Base-by-base conservation (phyloP, 2,329 filamentous ascomycete genomes). In the Penicillium sp. region DNA sequence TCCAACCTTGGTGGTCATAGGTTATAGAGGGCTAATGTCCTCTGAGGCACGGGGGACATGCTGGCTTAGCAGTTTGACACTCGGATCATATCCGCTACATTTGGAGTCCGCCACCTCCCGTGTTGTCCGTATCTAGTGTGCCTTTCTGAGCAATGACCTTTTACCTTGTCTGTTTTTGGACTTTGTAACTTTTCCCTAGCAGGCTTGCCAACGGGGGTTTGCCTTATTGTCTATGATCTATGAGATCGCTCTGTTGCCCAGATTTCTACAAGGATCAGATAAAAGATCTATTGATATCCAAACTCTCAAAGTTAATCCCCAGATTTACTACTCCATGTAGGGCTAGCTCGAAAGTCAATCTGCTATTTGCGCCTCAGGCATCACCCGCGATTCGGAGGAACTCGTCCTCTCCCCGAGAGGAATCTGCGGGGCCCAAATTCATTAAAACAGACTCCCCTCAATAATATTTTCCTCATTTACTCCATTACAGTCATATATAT, bases 381-480 rank as follows among this genome's bases (percentile, higher is more conserved):
- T 4, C 31, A 40, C 1, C 14, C 4, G 11, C 20, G 9, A 44
- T 40, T 35, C 55, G 55, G 55, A 57, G 55, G 35, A 49, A 20
- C 29, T 20, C 55, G 35, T 16, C 22, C 18, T 22, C 55, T 57
- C 55, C 55, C 55, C 55, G 51, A 50, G 26, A 48, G 31, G 34
- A 49, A 42, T 55, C 53, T 50, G 55, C 50, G 51, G 55, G 44
- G 43, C 44, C 44, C 29, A 45, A 31, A 9, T 11, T 49, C 20
- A 57, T 53, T 38, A 24, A 50, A 48, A 22, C 34, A 45, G 22
- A 29, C 8, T 22, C 16, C 14, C 20, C 35, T 18, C 18, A 29
- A 5, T 24, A 16, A 37, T 39, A 35, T 42, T 32, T 32, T 14
- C 11, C 14, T 44, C 39, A 55, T 37, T 26, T 51, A 20, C 50